A percentile compares a stretch with the other conserved stretches of the same genome.
These are phyloP conservation scores for Pythium aphanidermatum DNA, from an alignment of 352 stramenopile genomes.

Conservation along the genomic window DNA sequence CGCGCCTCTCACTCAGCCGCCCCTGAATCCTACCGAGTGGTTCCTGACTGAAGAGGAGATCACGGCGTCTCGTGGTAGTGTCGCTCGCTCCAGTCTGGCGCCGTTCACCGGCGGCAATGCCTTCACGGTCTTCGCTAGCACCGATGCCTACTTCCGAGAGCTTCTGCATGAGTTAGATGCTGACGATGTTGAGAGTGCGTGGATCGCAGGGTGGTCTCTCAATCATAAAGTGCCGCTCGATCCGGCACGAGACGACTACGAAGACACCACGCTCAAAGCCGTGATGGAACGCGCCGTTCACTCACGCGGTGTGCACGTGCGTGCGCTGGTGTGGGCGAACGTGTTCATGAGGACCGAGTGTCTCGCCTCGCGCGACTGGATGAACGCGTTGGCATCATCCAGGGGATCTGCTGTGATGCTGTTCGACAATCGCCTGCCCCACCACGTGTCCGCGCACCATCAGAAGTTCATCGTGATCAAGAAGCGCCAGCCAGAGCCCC, in stretches of 20 bases:
- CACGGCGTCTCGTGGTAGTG: slow-evolving; percentile 4
- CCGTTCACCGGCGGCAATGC: slow-evolving; percentile 5
- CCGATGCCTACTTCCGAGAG: slow-evolving; percentile 1
- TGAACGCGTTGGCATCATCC: slow-evolving; percentile 14
- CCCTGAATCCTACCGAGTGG: slow-evolving; percentile 7
- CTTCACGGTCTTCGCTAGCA: not conserved
- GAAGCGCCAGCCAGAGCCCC: not conserved
- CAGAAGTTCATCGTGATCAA: slow-evolving; percentile 11
- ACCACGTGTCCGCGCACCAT: slow-evolving; percentile 12
- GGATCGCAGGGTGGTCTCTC: slow-evolving; percentile 19
- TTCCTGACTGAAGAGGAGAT: slow-evolving; percentile 13
- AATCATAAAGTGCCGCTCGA: slow-evolving; percentile 14
- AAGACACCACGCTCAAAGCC: slow-evolving; percentile 7
- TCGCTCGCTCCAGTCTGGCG: slow-evolving; percentile 1
- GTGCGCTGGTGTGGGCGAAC: slow-evolving; percentile 25
- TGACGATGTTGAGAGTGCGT: slow-evolving; percentile 9
- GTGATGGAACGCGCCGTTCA: slow-evolving; percentile 17
- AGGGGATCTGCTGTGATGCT: slow-evolving; percentile 6
- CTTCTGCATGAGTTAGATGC: not conserved
- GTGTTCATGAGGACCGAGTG: slow-evolving; percentile 7
- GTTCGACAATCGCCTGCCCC: slow-evolving; percentile 7
- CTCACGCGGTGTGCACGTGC: slow-evolving; percentile 21
- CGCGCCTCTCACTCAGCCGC: too few species aligned
- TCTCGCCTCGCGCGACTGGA: slow-evolving; percentile 18
- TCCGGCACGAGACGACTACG: not conserved